Evolutionary conservation across 1,284 basidiomycete species (phyloP).

Genomic region (Athelia sp.): DNA sequence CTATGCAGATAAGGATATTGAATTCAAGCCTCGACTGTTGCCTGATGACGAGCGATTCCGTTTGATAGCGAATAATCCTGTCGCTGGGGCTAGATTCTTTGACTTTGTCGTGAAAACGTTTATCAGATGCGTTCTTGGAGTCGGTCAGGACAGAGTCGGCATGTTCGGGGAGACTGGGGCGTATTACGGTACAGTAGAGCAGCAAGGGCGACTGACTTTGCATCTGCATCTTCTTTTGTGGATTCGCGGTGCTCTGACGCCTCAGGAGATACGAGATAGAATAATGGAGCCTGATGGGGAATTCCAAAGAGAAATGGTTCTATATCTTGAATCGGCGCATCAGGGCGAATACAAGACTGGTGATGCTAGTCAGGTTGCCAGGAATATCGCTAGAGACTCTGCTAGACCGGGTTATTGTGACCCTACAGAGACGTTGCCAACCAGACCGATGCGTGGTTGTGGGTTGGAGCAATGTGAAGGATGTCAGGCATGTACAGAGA

Average conservation of each 20-base stretch:
- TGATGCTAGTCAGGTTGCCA: too few species aligned
- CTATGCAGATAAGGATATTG: conserved; percentile 17
- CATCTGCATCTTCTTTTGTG: conserved; percentile 29
- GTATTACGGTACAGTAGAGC: conserved; percentile 32
- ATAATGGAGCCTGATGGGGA: conserved; percentile 16
- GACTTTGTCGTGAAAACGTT: conserved; percentile 23
- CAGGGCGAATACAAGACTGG: conserved; percentile 23
- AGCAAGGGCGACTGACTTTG: conserved; percentile 28
- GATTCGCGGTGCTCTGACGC: conserved; percentile 19
- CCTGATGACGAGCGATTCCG: conserved; percentile 7
- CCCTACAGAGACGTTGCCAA: neutral
- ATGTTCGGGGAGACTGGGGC: conserved; percentile 24
- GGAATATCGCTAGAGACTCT: too few species aligned
- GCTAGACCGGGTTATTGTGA: neutral
- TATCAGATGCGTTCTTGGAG: conserved; percentile 26
- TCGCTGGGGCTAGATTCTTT: conserved; percentile 24
- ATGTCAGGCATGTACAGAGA: conserved; percentile 10
- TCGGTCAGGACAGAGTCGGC: conserved; percentile 14
- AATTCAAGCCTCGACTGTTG: conserved; percentile 8
- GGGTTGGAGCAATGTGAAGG: too few species aligned
- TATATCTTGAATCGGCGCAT: conserved; percentile 18
- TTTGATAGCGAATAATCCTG: conserved; percentile 24
- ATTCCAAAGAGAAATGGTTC: conserved; percentile 19
- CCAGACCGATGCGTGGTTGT: too few species aligned
- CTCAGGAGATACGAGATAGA: conserved; percentile 23